These are phyloP conservation scores for Penicillium silybi DNA, from an alignment of 495 filamentous ascomycete species.

Conservation along the genomic window DNA sequence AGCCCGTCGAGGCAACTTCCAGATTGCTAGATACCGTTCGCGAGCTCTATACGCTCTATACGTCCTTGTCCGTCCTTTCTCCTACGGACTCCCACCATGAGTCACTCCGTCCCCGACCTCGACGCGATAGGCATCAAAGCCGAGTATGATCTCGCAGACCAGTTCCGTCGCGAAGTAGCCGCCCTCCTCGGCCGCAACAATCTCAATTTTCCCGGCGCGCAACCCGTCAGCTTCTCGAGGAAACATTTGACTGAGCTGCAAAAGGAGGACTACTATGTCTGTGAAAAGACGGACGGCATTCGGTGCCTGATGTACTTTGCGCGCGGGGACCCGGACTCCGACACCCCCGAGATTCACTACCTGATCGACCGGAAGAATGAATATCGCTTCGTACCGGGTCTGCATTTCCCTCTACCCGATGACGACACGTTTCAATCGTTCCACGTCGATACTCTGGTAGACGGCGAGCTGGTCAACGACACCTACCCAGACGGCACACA, in stretches of 20 bases:
- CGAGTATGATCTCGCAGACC: constrained; percentile 50
- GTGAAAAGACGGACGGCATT: constrained; percentile 97
- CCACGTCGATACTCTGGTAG: constrained; percentile 78
- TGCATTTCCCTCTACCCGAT: constrained; percentile 75
- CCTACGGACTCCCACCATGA: constrained; percentile 24
- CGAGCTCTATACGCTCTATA: no score
- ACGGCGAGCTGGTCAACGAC: constrained; percentile 91
- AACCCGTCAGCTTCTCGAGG: constrained; percentile 85
- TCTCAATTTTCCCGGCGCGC: constrained; percentile 79
- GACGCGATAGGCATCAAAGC: constrained; percentile 58
- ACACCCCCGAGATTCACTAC: constrained; percentile 60
- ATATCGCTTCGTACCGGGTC: constrained; percentile 73
- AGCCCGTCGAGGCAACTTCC: neutral
- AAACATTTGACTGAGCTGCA: constrained; percentile 75
- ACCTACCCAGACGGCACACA: constrained; percentile 53
- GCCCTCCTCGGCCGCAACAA: constrained; percentile 64
- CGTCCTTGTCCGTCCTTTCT: neutral
- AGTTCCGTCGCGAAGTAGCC: constrained; percentile 71
- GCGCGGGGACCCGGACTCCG: constrained; percentile 42
- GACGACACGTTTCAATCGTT: constrained; percentile 56
- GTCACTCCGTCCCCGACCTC: constrained; percentile 45
- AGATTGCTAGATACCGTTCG: neutral
- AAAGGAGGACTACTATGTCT: constrained; percentile 86
- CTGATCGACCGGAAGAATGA: constrained; percentile 97
- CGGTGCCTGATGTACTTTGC: constrained; percentile 90